Evolutionary conservation across 2,329 filamentous ascomycete species (phyloP), one percentile per base, ranked within the genome.

Genomic region (Acrocalymma vagum): DNA sequence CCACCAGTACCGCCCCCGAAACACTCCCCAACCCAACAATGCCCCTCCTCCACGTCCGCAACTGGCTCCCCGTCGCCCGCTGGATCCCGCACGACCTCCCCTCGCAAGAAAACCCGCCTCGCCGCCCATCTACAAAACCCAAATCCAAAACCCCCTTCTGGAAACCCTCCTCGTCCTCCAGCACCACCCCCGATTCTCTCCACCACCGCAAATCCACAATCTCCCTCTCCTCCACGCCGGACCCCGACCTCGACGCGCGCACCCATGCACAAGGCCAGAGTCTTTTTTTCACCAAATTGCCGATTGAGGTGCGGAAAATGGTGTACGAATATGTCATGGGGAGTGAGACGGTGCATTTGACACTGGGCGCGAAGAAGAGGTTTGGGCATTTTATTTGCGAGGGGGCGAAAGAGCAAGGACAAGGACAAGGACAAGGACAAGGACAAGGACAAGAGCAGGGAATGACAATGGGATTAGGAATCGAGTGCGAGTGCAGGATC

Each of bases 351-450:
- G 53, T 69, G 25, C 66, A 69, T 48, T 43, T 69, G 18, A 64
- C 58, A 1, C 29, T 66, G 17, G 58, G 63, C 2, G 47, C 53
- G 23, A 63, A 60, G 53, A 59, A 48, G 39, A 42, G 49, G 20
- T 64, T 65, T 33, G 55, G 58, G 5, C 64, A 69, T 51, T 67
- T 67, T 42, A 26, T 67, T 4, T 69, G 66, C 36, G 51, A 57
- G 14, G 40, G 49, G 16, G 20, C 14, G 15, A 30, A 13, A 13
- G 10, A 29, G 16, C 30, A 16, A 18, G 18, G 25, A 17, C 43
- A 41, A n/a, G n/a, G n/a, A n/a, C n/a, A n/a, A n/a, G n/a, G n/a
- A n/a, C n/a, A n/a, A n/a, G n/a, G n/a, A n/a, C n/a, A n/a, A n/a
- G n/a, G n/a, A n/a, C n/a, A n/a, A n/a, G n/a, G n/a, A n/a, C n/a